These are phyloP conservation scores for Ilyonectria destructans DNA, from an alignment of 2,329 filamentous ascomycete genomes.

Conservation along the genomic window DNA sequence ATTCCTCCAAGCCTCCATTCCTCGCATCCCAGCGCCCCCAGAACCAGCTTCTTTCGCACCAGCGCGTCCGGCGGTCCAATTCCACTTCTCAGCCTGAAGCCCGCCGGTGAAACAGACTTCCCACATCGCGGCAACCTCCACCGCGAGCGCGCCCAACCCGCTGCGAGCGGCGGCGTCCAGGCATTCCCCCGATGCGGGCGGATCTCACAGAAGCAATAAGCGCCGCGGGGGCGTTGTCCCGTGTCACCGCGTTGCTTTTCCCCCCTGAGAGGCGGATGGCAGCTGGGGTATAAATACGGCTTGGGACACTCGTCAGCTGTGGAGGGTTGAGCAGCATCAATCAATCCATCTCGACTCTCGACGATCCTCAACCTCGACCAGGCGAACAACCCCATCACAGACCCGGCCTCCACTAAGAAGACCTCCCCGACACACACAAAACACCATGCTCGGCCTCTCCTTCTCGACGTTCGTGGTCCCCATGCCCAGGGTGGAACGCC, in stretches of 20 bases:
- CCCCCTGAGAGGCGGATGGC: too few relatives aligned
- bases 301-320: neutral
- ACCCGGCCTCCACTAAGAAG: too few relatives aligned
- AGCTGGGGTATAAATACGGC: neutral
- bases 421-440: neutral
- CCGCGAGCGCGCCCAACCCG: neutral
- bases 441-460: conserved; percentile 43
- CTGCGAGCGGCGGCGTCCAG: neutral
- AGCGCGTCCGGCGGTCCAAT: neutral
- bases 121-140: conserved; percentile 17
- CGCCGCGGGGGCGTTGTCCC: too few relatives aligned
- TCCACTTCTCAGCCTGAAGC: neutral
- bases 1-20: neutral
- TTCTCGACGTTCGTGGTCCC: conserved; percentile 40
- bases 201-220: neutral
- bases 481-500: conserved; percentile 26
- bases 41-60: neutral
- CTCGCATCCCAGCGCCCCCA: neutral
- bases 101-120: neutral
- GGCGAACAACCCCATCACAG: neutral
- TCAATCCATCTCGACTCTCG: neutral
- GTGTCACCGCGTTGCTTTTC: too few relatives aligned
- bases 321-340: neutral
- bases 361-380: neutral
- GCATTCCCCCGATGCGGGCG: neutral